Conservation (phyloP, 257 asterid genomes). For the Nicotiana noctiflora region DNA sequence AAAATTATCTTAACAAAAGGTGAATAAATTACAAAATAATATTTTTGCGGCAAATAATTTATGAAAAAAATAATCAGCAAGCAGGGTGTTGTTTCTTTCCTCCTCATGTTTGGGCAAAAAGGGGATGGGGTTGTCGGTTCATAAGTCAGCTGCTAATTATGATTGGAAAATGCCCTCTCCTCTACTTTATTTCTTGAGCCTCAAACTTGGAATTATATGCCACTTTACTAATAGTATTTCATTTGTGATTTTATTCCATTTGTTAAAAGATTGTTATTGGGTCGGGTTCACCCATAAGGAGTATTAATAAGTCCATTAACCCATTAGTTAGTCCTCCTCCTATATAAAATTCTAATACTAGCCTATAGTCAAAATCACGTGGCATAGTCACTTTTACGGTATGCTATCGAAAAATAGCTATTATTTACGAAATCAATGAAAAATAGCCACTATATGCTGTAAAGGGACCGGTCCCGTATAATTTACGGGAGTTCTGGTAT, state of each 20-base stretch:
- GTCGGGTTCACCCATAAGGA: too few species aligned
- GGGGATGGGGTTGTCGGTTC: conserved; percentile 34
- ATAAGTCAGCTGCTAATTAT: conserved; percentile 49
- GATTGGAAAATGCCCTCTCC: conserved; percentile 30
- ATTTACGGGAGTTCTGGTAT: too few species aligned
- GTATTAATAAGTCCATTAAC: too few species aligned
- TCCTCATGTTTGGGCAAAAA: conserved; percentile 20
- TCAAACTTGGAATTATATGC: conserved; percentile 20
- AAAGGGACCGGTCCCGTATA: too few species aligned
- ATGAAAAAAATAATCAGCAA: not conserved
- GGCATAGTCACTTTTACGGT: rapidly evolving
- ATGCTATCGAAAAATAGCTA: too few species aligned
- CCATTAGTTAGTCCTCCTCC: too few species aligned
- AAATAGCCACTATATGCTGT: too few species aligned
- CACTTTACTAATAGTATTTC: not conserved
- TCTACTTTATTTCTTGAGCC: conserved; percentile 26
- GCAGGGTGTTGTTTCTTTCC: conserved; percentile 11
- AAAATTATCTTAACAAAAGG: too few species aligned
- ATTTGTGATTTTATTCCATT: not conserved
- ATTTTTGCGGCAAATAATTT: conserved; percentile 23
- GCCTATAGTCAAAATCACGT: too few species aligned
- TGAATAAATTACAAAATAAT: not conserved
- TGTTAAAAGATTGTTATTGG: too few species aligned
- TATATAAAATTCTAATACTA: too few species aligned
- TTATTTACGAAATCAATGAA: too few species aligned